Conservation (phyloP, 2,329 filamentous ascomycete species). For the Stagonosporopsis vannaccii region DNA sequence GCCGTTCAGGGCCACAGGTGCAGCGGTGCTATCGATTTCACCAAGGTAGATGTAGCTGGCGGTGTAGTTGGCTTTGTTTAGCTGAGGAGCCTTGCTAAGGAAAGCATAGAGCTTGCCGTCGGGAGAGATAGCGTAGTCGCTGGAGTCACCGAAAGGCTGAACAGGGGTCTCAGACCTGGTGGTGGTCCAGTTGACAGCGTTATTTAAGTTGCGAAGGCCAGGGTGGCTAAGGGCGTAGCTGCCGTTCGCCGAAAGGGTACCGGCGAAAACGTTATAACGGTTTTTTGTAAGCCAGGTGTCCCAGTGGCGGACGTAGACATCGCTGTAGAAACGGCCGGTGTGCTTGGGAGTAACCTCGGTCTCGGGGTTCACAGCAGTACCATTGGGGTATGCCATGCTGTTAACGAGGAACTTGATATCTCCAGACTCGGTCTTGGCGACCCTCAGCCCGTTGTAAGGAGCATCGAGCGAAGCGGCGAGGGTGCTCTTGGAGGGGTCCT, state of each 20-base stretch:
- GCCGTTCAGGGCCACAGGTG: conserved; percentile 43
- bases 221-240: conserved; percentile 38
- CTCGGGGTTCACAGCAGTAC: conserved; percentile 72
- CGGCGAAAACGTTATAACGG: conserved; percentile 77
- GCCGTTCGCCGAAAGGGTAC: conserved; percentile 57
- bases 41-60: conserved; percentile 83
- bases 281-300: conserved; percentile 75
- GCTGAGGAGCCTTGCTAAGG: conserved; percentile 74
- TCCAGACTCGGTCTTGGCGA: conserved; percentile 50
- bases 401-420: conserved; percentile 58
- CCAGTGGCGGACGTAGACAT: conserved; percentile 83
- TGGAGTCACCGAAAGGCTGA: conserved; percentile 76
- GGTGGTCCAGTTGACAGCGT: conserved; percentile 64
- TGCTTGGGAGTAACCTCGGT: conserved; percentile 65
- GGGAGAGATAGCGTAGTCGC: conserved; percentile 77
- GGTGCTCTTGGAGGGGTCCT: conserved; percentile 36
- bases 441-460: conserved; percentile 58
- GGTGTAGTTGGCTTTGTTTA: conserved; percentile 77
- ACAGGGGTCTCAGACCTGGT: conserved; percentile 71
- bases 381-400: conserved; percentile 71
- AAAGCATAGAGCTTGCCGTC: conserved; percentile 69
- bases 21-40: conserved; percentile 66
- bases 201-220: conserved; percentile 62
- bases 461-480: conserved; percentile 53
- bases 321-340: conserved; percentile 74